Percentiles rank a stretch among this genome's conserved stretches.
These are phyloP conservation scores for Cordyceps tenuipes DNA, from an alignment of 2,329 filamentous ascomycete genomes.

Conservation along the genomic window DNA sequence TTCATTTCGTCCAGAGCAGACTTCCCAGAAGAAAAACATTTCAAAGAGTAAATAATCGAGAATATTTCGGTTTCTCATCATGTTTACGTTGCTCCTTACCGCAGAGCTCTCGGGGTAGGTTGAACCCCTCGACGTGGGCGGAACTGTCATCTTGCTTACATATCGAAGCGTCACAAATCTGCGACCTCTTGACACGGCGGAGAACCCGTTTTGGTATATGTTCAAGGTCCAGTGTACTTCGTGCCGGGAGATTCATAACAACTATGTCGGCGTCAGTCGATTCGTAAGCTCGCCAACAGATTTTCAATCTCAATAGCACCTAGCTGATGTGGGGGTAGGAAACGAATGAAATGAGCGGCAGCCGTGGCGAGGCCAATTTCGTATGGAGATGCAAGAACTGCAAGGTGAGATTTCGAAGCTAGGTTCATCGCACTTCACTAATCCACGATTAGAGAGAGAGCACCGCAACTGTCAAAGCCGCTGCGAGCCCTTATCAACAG, in stretches of 20 bases:
- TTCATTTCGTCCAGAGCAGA: not conserved
- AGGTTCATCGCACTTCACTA: not conserved
- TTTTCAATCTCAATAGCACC: not conserved
- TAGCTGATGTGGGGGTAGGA: conserved; percentile 48
- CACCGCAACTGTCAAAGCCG: conserved; percentile 72
- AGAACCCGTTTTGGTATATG: conserved; percentile 87
- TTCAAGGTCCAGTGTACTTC: conserved; percentile 99
- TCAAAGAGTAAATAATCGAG: not conserved
- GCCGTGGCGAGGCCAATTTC: conserved; percentile 93
- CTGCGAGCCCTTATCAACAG: conserved; percentile 64
- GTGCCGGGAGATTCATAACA: conserved; percentile 83
- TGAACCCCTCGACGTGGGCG: too few relatives aligned
- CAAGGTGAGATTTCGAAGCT: conserved; percentile 51
- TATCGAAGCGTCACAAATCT: conserved; percentile 73
- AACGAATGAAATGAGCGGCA: conserved; percentile 81
- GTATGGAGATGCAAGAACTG: conserved; percentile 99
- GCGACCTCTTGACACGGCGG: conserved; percentile 71
- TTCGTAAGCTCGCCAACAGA: conserved; percentile 54
- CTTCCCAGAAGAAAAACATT: not conserved
- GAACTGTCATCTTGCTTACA: conserved; percentile 4
- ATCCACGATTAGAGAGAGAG: conserved; percentile 57
- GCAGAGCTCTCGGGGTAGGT: conserved; percentile 63
- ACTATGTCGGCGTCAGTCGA: conserved; percentile 76
- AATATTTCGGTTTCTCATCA: conserved; percentile 25
- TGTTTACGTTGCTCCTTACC: conserved; percentile 59